Evolutionary conservation across 306 rosid species (phyloP).

Genomic region (Comarum palustre): DNA sequence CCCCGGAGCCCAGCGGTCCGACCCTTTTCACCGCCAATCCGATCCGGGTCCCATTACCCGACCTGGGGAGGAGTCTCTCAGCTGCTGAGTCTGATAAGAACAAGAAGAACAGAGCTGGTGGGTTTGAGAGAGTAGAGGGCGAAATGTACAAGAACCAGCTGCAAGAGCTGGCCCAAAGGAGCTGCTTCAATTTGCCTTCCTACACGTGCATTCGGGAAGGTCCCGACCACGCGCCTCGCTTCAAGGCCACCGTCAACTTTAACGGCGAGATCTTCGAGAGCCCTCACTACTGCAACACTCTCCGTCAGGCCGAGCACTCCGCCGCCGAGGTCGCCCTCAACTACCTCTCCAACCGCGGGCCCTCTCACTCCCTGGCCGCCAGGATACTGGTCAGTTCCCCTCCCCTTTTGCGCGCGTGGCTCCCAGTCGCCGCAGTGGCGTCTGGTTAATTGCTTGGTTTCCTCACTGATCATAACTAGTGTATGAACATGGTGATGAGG

Average conservation of each 20-base stretch:
- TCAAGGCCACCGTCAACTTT: constrained; percentile 91
- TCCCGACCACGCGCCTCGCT: constrained; percentile 99
- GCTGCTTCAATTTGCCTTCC: constrained; percentile 97
- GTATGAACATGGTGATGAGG: constrained; percentile 2
- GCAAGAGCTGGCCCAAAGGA: constrained; percentile 97
- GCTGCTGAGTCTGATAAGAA: neutral
- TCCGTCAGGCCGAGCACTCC: constrained; percentile 97
- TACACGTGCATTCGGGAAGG: constrained; percentile 93
- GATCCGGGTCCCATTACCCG: constrained; percentile 44
- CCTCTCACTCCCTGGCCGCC: constrained; percentile 93
- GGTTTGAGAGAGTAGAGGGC: constrained; percentile 11
- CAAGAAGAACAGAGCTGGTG: neutral
- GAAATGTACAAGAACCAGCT: constrained; percentile 99
- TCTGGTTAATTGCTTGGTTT: neutral
- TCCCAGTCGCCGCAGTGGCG: neutral
- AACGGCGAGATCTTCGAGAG: constrained; percentile 95
- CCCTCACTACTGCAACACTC: constrained; percentile 79
- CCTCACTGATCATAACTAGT: constrained; percentile 24
- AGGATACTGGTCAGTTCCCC: constrained; percentile 64
- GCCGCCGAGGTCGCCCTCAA: constrained; percentile 98
- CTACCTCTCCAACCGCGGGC: constrained; percentile 82
- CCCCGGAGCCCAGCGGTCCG: constrained; percentile 13
- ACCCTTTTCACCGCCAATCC: constrained; percentile 31
- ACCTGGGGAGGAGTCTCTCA: neutral
- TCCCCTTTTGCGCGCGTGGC: constrained; percentile 1